These are phyloP conservation scores for Rosa hybrid DNA, from an alignment of 331 rosid genomes.

Conservation along the genomic window DNA sequence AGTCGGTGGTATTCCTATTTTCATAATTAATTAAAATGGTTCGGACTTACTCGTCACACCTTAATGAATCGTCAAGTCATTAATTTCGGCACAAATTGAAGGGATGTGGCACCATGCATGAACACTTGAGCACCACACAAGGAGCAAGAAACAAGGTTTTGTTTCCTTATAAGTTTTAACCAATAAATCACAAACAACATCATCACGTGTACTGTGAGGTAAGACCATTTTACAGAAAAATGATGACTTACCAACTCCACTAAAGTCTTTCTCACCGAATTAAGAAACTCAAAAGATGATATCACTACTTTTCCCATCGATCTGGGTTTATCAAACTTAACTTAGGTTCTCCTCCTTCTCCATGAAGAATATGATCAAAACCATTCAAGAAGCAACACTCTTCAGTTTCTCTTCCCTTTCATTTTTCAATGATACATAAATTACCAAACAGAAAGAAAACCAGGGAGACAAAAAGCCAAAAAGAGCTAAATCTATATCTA, in stretches of 20 bases:
- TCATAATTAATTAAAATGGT: not conserved
- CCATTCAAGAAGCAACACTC: not conserved
- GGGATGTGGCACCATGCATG: not conserved
- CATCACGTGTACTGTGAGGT: conserved; percentile 5
- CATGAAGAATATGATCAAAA: conserved; percentile 3
- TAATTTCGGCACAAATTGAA: not conserved
- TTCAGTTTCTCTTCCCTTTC: not conserved
- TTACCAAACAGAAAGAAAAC: not conserved
- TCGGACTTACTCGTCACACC: not conserved
- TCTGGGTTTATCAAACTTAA: not conserved
- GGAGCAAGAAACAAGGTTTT: not conserved
- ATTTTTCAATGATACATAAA: not conserved
- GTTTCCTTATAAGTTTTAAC: not conserved
- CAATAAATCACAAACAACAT: not conserved
- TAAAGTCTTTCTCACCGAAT: not conserved
- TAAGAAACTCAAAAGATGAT: not conserved
- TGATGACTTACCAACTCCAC: not conserved
- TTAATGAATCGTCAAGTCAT: not conserved
- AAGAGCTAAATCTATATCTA: not conserved
- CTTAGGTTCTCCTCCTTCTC: not conserved
- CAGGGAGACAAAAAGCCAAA: not conserved
- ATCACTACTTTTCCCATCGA: not conserved
- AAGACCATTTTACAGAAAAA: not conserved
- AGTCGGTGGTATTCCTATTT: not conserved
- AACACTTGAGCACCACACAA: not conserved